phyloP scores from a whole-genome alignment of 768 basidiomycete genomes.

The Neoboletus subvelutipes region DNA sequence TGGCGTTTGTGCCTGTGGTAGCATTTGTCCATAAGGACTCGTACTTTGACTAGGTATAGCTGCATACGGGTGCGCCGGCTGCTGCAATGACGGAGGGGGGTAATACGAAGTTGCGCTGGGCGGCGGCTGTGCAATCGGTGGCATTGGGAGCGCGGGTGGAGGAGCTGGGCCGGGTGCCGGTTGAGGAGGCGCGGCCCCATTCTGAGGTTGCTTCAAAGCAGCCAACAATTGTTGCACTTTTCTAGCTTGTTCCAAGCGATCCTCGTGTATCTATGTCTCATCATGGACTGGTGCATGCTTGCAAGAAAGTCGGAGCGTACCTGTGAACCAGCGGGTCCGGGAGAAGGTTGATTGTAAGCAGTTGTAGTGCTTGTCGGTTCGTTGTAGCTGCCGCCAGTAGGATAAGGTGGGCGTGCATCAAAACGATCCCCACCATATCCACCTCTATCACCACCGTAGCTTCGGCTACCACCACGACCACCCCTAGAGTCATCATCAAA shows the following conservation, averaged over 20 bases:
- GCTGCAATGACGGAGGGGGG: constrained; percentile 37
- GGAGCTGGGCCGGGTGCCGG: constrained; percentile 38
- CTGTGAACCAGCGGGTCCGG: constrained; percentile 19
- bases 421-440: constrained; percentile 47
- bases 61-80: constrained; percentile 22
- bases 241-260: constrained; percentile 84
- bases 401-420: constrained; percentile 40
- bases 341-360: constrained; percentile 29
- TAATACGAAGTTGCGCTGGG: constrained; percentile 42
- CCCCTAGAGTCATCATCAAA: constrained; percentile 39
- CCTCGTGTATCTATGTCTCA: constrained; percentile 43
- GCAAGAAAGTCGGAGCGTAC: constrained; percentile 27
- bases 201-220: constrained; percentile 71
- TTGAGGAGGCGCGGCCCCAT: constrained; percentile 26
- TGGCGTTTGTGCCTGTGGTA: constrained; percentile 28
- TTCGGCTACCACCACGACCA: constrained; percentile 39
- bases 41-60: constrained; percentile 19
- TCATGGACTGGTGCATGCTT: neutral
- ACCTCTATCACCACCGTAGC: constrained; percentile 39
- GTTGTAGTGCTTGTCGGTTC: constrained; percentile 24
- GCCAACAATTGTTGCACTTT: constrained; percentile 84
- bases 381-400: constrained; percentile 21
- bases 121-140: constrained; percentile 30
- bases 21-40: constrained; percentile 32
- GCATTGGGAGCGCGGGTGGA: constrained; percentile 36